These are phyloP conservation scores for Penstemon davidsonii DNA, from an alignment of 257 asterid species.

Conservation along the genomic window DNA sequence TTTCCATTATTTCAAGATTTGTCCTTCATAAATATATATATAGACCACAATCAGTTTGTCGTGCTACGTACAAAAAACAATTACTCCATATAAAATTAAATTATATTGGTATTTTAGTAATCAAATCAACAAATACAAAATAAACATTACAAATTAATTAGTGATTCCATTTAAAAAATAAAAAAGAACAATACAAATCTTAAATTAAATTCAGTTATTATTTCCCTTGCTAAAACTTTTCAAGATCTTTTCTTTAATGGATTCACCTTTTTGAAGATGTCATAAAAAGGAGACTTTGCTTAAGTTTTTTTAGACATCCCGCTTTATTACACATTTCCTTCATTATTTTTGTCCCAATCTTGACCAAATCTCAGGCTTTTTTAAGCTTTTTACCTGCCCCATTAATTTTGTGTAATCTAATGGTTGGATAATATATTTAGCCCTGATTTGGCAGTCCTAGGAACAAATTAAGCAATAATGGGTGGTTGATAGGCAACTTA, in stretches of 20 bases:
- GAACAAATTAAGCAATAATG: background rate
- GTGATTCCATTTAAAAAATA: no score
- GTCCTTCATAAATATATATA: background rate
- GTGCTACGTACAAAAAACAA: no score
- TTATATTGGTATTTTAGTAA: no score
- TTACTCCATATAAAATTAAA: no score
- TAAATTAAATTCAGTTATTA: no score
- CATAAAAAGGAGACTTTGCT: conserved; percentile 2
- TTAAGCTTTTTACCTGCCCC: conserved; percentile 27
- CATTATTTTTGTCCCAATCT: background rate
- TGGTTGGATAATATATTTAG: background rate
- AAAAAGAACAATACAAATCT: no score
- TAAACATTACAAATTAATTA: no score
- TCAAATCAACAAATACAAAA: no score
- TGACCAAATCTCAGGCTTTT: background rate
- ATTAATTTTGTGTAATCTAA: background rate
- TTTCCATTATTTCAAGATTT: background rate
- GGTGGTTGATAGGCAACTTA: conserved; percentile 10
- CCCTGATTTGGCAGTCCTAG: background rate
- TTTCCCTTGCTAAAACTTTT: background rate
- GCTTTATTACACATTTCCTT: background rate
- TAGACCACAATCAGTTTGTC: no score
- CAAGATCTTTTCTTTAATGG: no score
- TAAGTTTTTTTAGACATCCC: conserved; percentile 5
- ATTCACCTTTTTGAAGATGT: conserved; percentile 8